These are phyloP conservation scores for Spatholobus suberectus DNA, from an alignment of 306 rosid species.

Conservation along the genomic window DNA sequence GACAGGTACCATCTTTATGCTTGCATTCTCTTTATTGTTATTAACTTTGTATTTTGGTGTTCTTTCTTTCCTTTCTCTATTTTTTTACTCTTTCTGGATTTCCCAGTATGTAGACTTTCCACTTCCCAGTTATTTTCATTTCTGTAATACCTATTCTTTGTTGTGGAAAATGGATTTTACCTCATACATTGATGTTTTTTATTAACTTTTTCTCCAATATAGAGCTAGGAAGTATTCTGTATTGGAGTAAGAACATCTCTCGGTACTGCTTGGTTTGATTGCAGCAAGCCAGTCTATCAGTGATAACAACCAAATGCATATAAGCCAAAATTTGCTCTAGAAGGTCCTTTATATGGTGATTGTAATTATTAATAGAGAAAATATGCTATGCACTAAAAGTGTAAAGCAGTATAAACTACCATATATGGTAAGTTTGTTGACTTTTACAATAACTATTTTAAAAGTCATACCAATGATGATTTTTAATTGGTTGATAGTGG, in stretches of 20 bases:
- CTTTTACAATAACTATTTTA: too few species aligned
- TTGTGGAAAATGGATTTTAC: conserved; percentile 7
- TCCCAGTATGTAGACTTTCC: background rate
- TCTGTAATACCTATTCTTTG: background rate
- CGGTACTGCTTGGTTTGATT: conserved; percentile 19
- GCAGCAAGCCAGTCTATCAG: conserved; percentile 7
- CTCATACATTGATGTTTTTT: background rate
- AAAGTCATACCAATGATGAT: too few species aligned
- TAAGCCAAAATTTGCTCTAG: background rate
- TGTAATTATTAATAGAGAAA: conserved; percentile 25
- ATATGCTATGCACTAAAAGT: too few species aligned
- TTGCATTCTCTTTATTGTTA: conserved; percentile 21
- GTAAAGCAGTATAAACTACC: too few species aligned
- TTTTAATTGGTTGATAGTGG: too few species aligned
- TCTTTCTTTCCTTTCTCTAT: conserved; percentile 3
- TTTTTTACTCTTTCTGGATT: conserved; percentile 23
- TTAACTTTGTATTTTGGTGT: conserved; percentile 19
- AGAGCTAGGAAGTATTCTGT: conserved; percentile 33
- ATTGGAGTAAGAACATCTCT: conserved; percentile 3
- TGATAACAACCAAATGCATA: conserved; percentile 23
- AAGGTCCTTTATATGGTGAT: background rate
- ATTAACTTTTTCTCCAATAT: background rate
- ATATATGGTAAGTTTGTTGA: too few species aligned
- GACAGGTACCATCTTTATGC: conserved; percentile 69
- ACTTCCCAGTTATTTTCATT: background rate